Base-by-base conservation (phyloP, 2,329 filamentous ascomycete genomes). In the Leptodontidium sp. region DNA sequence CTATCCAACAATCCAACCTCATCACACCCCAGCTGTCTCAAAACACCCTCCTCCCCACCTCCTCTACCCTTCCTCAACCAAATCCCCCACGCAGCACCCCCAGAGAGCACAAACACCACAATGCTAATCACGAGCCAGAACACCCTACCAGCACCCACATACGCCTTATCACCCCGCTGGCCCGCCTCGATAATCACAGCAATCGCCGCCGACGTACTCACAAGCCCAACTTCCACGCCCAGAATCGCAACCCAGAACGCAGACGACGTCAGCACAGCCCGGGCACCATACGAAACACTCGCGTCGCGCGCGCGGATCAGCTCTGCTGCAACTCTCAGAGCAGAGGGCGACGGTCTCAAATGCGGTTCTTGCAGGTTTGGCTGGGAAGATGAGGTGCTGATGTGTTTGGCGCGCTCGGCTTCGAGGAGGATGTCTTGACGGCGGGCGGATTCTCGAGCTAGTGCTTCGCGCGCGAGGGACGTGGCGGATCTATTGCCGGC, bases 41-140 rank as follows among this genome's bases (percentile, higher is more conserved):
- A 8, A 7, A 58, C 17, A 17, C 12, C 21, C 32, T 43, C 17
- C 7, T 45, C 62, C 17, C 43, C 47, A 49, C 32, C 47, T 8
- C 58, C 58, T 26, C n/a, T 66, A 59, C 11, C 38, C 38, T 66
- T 69, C 6, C 52, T 32, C 15, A 63, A 15, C 50, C 50, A 69
- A 1, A 64, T 21, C 24, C 53, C 7, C 17, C 45, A 29, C 8
- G 32, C 29, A 15, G 26, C 15, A 14, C 35, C 45, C 9, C 43
- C 52, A n/a, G 49, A 50, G 15, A 65, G 4, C 6, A 47, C 26
- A 24, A 61, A 24, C 3, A 63, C 24, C 1, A 64, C 35, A 24
- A 61, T 45, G 26, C 64, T 66, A 17, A 64, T 55, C n/a, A 50
- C 50, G 4, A 66, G 52, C 67, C 67, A 69, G 52, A 66, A 69